These are phyloP conservation scores for Podospora pseudoanserina DNA, from an alignment of 495 filamentous ascomycete species.

Conservation along the genomic window DNA sequence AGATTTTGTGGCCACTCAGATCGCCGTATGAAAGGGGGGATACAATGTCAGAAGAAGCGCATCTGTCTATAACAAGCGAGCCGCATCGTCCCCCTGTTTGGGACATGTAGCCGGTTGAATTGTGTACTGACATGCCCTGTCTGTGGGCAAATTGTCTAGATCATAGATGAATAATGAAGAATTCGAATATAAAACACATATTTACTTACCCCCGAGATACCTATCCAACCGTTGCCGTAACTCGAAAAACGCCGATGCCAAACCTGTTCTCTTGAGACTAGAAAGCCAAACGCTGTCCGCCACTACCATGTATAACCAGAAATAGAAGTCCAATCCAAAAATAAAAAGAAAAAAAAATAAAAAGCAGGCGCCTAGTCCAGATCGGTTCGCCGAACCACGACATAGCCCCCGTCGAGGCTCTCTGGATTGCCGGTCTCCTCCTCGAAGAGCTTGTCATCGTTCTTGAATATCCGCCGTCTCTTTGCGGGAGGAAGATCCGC, in stretches of 20 bases:
- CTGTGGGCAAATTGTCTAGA: constrained; percentile 4
- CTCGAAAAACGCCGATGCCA: not conserved
- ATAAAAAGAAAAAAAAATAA: not conserved
- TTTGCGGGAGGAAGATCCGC: constrained; percentile 25
- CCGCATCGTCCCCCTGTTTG: not conserved
- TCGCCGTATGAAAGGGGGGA: constrained; percentile 17
- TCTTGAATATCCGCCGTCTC: constrained; percentile 29
- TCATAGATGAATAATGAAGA: constrained; percentile 15
- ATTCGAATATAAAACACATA: not conserved
- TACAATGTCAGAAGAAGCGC: not conserved
- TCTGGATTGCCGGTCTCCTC: constrained; percentile 42
- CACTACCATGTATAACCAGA: not conserved
- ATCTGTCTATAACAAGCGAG: not conserved
- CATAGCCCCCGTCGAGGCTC: constrained; percentile 42
- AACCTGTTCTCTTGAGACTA: constrained; percentile 11
- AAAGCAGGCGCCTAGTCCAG: constrained; percentile 30
- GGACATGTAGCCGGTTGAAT: not conserved
- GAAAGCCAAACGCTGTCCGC: not conserved
- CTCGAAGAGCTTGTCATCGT: constrained; percentile 38
- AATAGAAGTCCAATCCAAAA: constrained; percentile 1
- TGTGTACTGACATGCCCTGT: not conserved
- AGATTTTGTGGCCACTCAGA: constrained; percentile 35
- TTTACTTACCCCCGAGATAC: not conserved
- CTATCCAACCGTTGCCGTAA: not conserved
- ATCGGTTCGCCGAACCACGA: constrained; percentile 44